These are phyloP conservation scores for Melampsora larici-populina DNA, from an alignment of 1,284 basidiomycete genomes.

Conservation along the genomic window DNA sequence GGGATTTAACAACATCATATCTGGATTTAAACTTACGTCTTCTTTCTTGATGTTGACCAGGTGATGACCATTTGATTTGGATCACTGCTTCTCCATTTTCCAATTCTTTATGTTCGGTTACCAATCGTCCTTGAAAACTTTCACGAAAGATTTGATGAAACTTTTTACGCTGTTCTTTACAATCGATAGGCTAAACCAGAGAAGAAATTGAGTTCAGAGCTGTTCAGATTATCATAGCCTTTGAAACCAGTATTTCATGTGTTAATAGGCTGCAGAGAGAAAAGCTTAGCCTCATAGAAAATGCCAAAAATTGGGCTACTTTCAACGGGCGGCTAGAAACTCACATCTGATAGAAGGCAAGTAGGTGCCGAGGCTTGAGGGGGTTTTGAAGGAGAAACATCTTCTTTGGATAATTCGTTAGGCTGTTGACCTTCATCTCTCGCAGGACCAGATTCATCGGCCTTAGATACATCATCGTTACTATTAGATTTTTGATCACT, in stretches of 20 bases:
- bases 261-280: too few species aligned
- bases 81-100: constrained; percentile 13
- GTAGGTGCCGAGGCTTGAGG: neutral
- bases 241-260: neutral
- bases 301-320: neutral
- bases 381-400: neutral
- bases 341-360: constrained; percentile 35
- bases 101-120: constrained; percentile 66
- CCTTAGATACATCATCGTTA: too few species aligned
- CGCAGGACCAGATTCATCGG: too few species aligned
- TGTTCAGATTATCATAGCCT: neutral
- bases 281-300: neutral
- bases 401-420: neutral
- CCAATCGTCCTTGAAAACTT: constrained; percentile 75
- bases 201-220: neutral
- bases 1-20: too few species aligned
- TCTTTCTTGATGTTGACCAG: constrained; percentile 25
- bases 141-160: constrained; percentile 78
- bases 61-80: constrained; percentile 29
- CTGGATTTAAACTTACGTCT: constrained; percentile 5
- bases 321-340: neutral
- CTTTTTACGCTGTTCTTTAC: constrained; percentile 74
- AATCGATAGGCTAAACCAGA: constrained; percentile 66
- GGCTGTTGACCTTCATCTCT: neutral
- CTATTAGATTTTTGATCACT: neutral